Base-by-base conservation (phyloP, 257 asterid species). In the Mentha longifolia region DNA sequence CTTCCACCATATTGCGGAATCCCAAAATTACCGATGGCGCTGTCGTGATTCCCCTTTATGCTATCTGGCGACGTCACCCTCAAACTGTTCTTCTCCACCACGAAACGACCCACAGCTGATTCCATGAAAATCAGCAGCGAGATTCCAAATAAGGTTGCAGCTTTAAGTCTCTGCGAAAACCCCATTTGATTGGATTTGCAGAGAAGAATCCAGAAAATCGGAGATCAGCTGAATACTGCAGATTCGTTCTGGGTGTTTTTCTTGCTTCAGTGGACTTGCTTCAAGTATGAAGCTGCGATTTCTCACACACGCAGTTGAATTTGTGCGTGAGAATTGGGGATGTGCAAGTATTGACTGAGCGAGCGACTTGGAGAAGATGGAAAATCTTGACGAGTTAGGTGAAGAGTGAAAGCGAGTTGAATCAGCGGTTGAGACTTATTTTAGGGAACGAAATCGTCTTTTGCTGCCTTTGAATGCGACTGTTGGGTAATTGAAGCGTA, bases 1-100 rank as follows among this genome's bases (percentile, higher is more conserved):
- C 95, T 89, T 22, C 99, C 99, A 28, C 98, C 98, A 79, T 92
- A 92, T 58, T 92, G 92, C 5, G 98, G 97, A 45, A 95, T 86
- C 77, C 99, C 98, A 30, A 95, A 95, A 78, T 95, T 95, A 0
- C 96, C 98, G 73, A 95, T 95, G 15, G 98, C 97, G 71, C 90
- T 88, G 61, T 92, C 94, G 25, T 84, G 87, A 37, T 76, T 88
- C 13, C 98, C 97, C 76, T 87, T 92, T 15, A 92, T 81, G 68
- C 76, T 84, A 19, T 92, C 97, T 11, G 98, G 97, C 20, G 98
- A 95, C 45, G 84, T 79, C 54, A 92, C 98, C 73, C 89, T 82
- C 83, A 95, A 83, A 74, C 95, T 95, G 82, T 95, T 95, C 86
- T 90, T 89, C 83, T 95, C 97, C 77, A 95, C 97, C 83, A 92